These are phyloP conservation scores for Domatiomyces catenatus DNA, from an alignment of 2,329 filamentous ascomycete species.

Conservation along the genomic window DNA sequence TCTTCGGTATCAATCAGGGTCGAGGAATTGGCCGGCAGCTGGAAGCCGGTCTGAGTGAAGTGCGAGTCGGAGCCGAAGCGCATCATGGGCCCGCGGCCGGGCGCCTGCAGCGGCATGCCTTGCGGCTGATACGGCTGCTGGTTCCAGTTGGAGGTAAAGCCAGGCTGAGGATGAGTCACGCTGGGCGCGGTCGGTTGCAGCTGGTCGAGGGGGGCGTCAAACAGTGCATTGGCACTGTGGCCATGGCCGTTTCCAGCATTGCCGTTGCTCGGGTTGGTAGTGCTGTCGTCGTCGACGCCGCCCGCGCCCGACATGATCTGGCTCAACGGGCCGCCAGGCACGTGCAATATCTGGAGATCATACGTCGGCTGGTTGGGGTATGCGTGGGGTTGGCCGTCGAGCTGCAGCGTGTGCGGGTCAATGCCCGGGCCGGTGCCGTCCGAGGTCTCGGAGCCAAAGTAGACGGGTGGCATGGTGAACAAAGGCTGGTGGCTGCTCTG, in stretches of 20 bases:
- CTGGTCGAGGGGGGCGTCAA: neutral
- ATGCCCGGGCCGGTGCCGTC: slow-evolving; percentile 6
- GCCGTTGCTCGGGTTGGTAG: neutral
- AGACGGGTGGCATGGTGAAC: slow-evolving; percentile 14
- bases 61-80: slow-evolving; percentile 14
- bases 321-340: slow-evolving; percentile 1
- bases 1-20: neutral
- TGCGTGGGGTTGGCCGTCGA: slow-evolving; percentile 5
- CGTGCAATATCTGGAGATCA: slow-evolving; percentile 1
- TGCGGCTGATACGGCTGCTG: slow-evolving; percentile 37
- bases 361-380: neutral
- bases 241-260: neutral
- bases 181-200: slow-evolving; percentile 3
- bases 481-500: slow-evolving; percentile 9
- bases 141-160: slow-evolving; percentile 31
- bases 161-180: slow-evolving; percentile 4
- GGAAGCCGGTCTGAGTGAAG: slow-evolving; percentile 12
- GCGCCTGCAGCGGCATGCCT: slow-evolving; percentile 29
- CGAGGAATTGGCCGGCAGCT: neutral
- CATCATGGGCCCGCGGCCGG: neutral
- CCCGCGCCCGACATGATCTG: neutral
- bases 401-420: slow-evolving; percentile 8
- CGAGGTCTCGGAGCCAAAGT: slow-evolving; percentile 14
- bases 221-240: neutral
- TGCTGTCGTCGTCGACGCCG: neutral